A percentile compares a stretch with the other conserved stretches of the same genome.
These are phyloP conservation scores for Kwoniella shivajii DNA, from an alignment of 1,284 basidiomycete genomes.

Conservation along the genomic window DNA sequence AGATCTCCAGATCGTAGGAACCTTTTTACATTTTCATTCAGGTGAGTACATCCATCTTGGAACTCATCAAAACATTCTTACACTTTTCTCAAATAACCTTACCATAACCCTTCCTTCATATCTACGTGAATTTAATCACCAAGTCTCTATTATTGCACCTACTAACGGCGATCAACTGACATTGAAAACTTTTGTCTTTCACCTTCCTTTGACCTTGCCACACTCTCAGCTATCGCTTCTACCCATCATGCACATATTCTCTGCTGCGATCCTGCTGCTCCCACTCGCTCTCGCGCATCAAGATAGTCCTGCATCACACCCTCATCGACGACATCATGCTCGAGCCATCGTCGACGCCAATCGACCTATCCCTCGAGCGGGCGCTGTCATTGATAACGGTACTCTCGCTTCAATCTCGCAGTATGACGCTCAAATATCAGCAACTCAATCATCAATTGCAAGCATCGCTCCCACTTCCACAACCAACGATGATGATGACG, in stretches of 20 bases:
- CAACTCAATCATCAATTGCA: conserved; percentile 3
- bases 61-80: too few species aligned
- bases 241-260: conserved; percentile 22
- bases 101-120: too few species aligned
- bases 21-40: too few species aligned
- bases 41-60: too few species aligned
- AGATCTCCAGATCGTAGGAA: too few species aligned
- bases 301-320: conserved; percentile 3
- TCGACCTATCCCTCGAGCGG: conserved; percentile 13
- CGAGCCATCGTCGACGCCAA: conserved; percentile 23
- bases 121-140: too few species aligned
- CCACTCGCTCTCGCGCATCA: conserved; percentile 22
- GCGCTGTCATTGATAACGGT: conserved; percentile 14
- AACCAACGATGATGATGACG: conserved; percentile 4
- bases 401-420: conserved; percentile 18
- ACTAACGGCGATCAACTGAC: too few species aligned
- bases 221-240: conserved; percentile 2
- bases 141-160: too few species aligned
- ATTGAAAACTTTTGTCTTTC: neutral
- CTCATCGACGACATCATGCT: conserved; percentile 25
- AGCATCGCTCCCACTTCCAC: conserved; percentile 2
- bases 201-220: neutral
- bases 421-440: conserved; percentile 1
- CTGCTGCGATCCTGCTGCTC: conserved; percentile 21
- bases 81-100: too few species aligned